Evolutionary conservation across 768 basidiomycete genomes (phyloP).

Genomic region (Podaxis pistillaris): DNA sequence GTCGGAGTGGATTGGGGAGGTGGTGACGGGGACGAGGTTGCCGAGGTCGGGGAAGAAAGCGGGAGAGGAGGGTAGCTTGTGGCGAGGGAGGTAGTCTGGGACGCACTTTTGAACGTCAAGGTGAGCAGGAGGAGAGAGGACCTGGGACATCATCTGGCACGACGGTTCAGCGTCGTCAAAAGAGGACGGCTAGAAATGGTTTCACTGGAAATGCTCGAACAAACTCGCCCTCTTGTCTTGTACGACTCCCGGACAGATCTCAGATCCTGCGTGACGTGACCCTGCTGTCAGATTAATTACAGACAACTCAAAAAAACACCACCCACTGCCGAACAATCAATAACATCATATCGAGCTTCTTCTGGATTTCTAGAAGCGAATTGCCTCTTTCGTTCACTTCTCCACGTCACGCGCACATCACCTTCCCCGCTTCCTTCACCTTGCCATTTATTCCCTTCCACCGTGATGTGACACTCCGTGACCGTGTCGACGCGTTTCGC

Average conservation of each 20-base stretch:
- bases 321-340: conserved; percentile 29
- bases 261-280: conserved; percentile 34
- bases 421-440: conserved; percentile 15
- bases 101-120: conserved; percentile 22
- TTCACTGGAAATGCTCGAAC: conserved; percentile 9
- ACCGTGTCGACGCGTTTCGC: conserved; percentile 15
- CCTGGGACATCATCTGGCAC: conserved; percentile 26
- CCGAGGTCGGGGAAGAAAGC: conserved; percentile 24
- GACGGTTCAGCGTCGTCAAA: neutral
- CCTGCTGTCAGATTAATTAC: conserved; percentile 22
- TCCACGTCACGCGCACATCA: conserved; percentile 14
- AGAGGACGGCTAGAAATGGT: neutral
- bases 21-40: conserved; percentile 21
- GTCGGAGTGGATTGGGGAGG: conserved; percentile 25
- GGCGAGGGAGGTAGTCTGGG: conserved; percentile 15
- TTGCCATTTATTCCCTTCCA: conserved; percentile 9
- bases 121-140: conserved; percentile 19
- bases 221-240: conserved; percentile 16
- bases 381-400: conserved; percentile 10
- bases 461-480: conserved; percentile 15
- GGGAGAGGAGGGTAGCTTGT: conserved; percentile 15
- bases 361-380: conserved; percentile 31
- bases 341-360: conserved; percentile 28
- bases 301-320: conserved; percentile 16
- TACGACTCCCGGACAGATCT: conserved; percentile 25